These are phyloP conservation scores for Polytrichum formosum DNA, from an alignment of 225 moss, liverwort and hornwort genomes.

Conservation along the genomic window DNA sequence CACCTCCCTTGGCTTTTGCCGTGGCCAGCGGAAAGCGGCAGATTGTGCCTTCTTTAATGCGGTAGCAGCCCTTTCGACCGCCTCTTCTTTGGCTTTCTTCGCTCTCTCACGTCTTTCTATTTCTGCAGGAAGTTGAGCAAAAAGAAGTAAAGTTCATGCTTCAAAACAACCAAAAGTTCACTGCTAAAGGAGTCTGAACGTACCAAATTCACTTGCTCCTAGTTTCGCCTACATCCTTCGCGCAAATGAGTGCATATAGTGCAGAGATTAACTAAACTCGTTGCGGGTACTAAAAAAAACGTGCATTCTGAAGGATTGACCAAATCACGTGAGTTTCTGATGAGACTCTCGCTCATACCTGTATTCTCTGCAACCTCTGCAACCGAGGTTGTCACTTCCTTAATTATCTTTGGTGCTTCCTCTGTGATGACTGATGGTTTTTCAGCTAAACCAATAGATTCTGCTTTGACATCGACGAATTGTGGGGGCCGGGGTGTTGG, in stretches of 20 bases:
- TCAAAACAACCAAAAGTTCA: too few relatives aligned
- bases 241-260: too few relatives aligned
- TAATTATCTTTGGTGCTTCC: conserved; percentile 1
- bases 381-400: not conserved
- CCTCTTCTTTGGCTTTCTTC: conserved; percentile 11
- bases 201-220: too few relatives aligned
- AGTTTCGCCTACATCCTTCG: too few relatives aligned
- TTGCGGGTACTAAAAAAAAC: too few relatives aligned
- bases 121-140: not conserved
- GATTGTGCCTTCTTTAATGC: conserved; percentile 10
- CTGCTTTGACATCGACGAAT: not conserved
- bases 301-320: too few relatives aligned
- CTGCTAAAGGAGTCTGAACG: too few relatives aligned
- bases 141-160: too few relatives aligned
- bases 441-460: not conserved
- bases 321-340: too few relatives aligned
- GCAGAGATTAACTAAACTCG: too few relatives aligned
- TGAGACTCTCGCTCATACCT: not conserved
- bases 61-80: conserved; percentile 4
- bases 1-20: conserved; percentile 6
- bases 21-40: conserved; percentile 13
- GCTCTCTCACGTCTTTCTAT: conserved; percentile 2
- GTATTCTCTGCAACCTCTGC: conserved; percentile 6
- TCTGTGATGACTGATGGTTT: conserved; percentile 2
- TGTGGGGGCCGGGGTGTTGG: conserved; percentile 8